phyloP scores from a whole-genome alignment of 2,329 filamentous ascomycete genomes.

The Chaetomium globosum region DNA sequence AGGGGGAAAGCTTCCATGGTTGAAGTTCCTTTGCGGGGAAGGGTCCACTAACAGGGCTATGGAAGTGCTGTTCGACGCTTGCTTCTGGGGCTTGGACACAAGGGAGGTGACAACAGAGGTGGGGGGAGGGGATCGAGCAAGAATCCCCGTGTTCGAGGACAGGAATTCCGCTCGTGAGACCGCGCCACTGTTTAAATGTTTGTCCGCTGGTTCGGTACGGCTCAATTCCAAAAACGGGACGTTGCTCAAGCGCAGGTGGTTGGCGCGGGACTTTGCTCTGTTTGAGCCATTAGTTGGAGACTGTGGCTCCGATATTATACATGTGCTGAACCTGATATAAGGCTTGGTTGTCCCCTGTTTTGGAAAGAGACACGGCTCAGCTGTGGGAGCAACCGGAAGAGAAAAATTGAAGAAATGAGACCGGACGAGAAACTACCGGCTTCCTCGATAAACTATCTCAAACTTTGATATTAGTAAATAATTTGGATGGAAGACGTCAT shows the following conservation, averaged over 20 bases:
- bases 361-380: background rate
- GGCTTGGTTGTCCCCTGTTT: slow-evolving; percentile 6
- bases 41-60: slow-evolving; percentile 4
- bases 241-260: slow-evolving; percentile 5
- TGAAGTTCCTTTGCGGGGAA: background rate
- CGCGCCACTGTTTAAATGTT: slow-evolving; percentile 10
- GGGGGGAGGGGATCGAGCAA: background rate
- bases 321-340: slow-evolving; percentile 31
- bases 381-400: background rate
- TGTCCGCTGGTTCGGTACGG: slow-evolving; percentile 2
- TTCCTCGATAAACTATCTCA: background rate
- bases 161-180: slow-evolving; percentile 1
- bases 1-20: background rate
- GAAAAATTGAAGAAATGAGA: background rate
- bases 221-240: slow-evolving; percentile 7
- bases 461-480: background rate
- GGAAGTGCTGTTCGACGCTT: background rate
- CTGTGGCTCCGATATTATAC: slow-evolving; percentile 30
- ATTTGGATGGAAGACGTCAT: slow-evolving; percentile 18
- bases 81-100: background rate
- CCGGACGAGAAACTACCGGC: background rate
- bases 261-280: slow-evolving; percentile 6
- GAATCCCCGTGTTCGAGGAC: background rate
- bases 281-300: slow-evolving; percentile 17
- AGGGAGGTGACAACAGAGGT: background rate